phyloP scores from a whole-genome alignment of 805 yeast genomes.

The Schizosaccharomyces cryophilus region DNA sequence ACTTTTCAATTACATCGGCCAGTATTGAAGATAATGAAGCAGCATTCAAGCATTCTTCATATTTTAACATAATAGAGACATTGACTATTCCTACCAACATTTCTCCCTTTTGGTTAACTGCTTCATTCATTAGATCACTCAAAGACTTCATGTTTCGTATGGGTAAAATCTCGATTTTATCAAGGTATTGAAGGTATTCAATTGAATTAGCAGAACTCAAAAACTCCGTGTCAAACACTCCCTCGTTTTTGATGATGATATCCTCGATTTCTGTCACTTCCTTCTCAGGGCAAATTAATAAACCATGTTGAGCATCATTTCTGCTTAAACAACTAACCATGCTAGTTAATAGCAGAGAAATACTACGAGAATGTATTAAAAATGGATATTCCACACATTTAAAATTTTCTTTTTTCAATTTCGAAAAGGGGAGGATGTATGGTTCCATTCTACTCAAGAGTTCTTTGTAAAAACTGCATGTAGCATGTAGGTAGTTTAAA shows the following conservation, averaged over 20 bases:
- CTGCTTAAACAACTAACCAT: neutral
- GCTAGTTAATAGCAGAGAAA: neutral
- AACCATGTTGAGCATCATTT: neutral
- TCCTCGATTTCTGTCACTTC: no score
- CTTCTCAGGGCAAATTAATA: neutral
- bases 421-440: neutral
- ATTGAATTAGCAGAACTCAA: no score
- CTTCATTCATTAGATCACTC: neutral
- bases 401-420: neutral
- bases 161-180: no score
- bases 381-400: neutral
- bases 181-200: no score
- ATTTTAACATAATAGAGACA: neutral
- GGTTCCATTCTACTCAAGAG: no score
- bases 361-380: neutral
- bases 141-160: no score
- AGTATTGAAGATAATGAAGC: neutral
- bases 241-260: no score
- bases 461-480: no score
- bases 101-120: neutral
- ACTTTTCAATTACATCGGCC: neutral
- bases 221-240: no score
- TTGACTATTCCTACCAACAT: neutral
- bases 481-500: no score
- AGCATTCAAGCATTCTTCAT: neutral